These are phyloP conservation scores for Spinacia oleracea DNA, from an alignment of 179 eudicot genomes.

Conservation along the genomic window DNA sequence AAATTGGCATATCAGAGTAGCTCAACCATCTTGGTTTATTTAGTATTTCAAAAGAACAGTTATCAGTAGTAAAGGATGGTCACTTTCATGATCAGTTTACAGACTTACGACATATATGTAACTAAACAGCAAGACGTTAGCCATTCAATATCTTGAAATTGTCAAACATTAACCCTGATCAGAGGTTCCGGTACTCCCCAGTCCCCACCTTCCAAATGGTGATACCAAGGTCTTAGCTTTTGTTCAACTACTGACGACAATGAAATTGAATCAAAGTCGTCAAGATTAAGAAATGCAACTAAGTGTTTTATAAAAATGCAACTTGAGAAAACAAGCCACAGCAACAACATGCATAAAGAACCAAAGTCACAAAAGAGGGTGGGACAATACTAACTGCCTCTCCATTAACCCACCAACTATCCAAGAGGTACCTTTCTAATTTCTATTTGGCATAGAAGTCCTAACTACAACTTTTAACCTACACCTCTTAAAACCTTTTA, in stretches of 20 bases:
- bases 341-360: not conserved
- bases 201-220: not conserved
- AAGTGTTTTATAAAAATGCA: not conserved
- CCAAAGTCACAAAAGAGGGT: conserved; percentile 26
- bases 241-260: conserved; percentile 4
- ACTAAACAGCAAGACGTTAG: not conserved
- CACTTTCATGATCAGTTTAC: not conserved
- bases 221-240: conserved; percentile 6
- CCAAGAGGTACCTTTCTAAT: not conserved
- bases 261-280: conserved; percentile 1
- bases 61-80: conserved; percentile 14
- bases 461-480: conserved; percentile 14
- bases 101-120: not conserved
- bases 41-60: not conserved
- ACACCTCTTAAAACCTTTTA: not conserved
- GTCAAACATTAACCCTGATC: not conserved
- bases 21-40: conserved; percentile 10
- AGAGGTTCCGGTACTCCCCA: not conserved
- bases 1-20: not conserved
- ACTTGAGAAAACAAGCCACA: conserved; percentile 17
- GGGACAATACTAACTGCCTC: conserved; percentile 28
- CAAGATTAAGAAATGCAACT: conserved; percentile 17
- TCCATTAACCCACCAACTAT: conserved; percentile 14
- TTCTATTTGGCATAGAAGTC: not conserved
- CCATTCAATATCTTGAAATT: not conserved